These are phyloP conservation scores for Pestalotiopsis sp. DNA, from an alignment of 2,329 filamentous ascomycete species.

Conservation along the genomic window DNA sequence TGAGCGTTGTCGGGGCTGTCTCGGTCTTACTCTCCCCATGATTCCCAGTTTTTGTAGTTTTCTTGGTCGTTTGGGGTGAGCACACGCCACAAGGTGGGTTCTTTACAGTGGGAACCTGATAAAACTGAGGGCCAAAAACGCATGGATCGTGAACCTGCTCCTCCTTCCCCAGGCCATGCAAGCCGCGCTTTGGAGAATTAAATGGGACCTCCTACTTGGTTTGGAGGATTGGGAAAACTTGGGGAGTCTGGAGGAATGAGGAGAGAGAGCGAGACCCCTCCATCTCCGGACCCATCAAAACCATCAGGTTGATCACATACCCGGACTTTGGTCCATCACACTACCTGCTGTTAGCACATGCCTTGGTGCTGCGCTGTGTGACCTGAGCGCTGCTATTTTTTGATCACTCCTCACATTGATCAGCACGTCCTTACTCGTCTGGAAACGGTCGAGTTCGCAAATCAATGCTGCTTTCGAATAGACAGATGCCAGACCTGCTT, in stretches of 20 bases:
- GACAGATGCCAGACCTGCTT: neutral
- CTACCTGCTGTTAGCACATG: neutral
- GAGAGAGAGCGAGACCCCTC: neutral
- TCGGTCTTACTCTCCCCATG: slow-evolving; percentile 8
- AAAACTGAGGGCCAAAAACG: slow-evolving; percentile 5
- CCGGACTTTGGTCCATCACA: too few species aligned
- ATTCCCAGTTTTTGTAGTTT: neutral
- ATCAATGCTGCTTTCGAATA: neutral
- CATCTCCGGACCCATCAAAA: neutral
- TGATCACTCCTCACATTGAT: neutral
- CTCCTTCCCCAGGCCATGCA: slow-evolving; percentile 3
- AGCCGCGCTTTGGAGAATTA: slow-evolving; percentile 4
- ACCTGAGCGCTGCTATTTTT: neutral
- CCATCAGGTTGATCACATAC: neutral
- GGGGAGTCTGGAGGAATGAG: neutral
- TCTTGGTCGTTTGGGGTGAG: slow-evolving; percentile 1
- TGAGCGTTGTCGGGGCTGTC: slow-evolving; percentile 10
- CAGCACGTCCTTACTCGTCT: neutral
- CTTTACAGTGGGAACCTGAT: neutral
- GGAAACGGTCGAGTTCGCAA: neutral
- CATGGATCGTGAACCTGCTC: neutral
- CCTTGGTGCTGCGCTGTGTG: neutral
- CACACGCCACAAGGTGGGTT: neutral
- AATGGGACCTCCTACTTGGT: neutral
- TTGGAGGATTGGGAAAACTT: neutral